phyloP scores from a whole-genome alignment of 306 rosid species.

The Senna tora region DNA sequence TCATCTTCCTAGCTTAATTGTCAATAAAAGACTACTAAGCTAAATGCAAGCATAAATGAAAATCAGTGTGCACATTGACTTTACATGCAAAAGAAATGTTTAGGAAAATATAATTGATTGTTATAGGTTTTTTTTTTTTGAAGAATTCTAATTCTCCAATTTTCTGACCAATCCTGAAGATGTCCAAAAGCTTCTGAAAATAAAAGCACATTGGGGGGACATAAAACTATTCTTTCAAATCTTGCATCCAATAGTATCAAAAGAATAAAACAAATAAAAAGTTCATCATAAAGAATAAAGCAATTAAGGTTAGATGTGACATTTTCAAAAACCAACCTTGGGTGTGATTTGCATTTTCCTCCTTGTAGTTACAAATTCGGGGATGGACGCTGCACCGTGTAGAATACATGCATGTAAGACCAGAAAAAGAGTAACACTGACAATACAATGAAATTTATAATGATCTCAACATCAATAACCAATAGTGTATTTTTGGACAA shows the following conservation, averaged over 20 bases:
- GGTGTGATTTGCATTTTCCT: constrained; percentile 50
- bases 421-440: neutral
- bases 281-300: neutral
- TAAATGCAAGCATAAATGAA: constrained; percentile 4
- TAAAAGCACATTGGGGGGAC: constrained; percentile 21
- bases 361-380: constrained; percentile 39
- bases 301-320: neutral
- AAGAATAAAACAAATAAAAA: neutral
- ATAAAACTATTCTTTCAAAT: neutral
- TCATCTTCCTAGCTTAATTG: neutral
- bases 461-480: neutral
- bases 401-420: constrained; percentile 24
- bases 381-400: constrained; percentile 51
- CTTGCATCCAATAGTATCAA: neutral
- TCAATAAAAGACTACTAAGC: neutral
- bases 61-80: neutral
- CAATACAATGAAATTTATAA: neutral
- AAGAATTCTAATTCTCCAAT: constrained; percentile 35
- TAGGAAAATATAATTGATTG: neutral
- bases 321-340: constrained; percentile 39
- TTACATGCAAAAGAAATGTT: neutral
- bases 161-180: neutral
- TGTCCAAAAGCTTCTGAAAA: constrained; percentile 41
- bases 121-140: neutral
- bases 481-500: neutral